These are phyloP conservation scores for Mycosphaerella sp. DNA, from an alignment of 2,329 filamentous ascomycete species.

Conservation along the genomic window DNA sequence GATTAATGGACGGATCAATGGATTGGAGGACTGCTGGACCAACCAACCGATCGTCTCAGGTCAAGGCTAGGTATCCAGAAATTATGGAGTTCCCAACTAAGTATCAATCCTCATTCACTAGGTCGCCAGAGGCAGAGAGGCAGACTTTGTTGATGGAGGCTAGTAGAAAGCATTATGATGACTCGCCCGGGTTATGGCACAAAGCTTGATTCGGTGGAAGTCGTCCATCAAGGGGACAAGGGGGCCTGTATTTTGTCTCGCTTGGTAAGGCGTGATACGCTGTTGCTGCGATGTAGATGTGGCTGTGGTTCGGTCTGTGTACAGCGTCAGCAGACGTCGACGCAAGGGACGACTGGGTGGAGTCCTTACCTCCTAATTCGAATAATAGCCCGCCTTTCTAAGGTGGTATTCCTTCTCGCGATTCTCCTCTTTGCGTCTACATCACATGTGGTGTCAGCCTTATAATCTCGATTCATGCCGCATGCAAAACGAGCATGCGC, in stretches of 20 bases:
- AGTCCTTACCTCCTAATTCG: slow-evolving; percentile 18
- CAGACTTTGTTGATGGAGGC: no score
- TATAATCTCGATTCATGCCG: not conserved
- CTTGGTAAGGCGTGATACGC: slow-evolving; percentile 3
- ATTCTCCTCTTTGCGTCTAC: slow-evolving; percentile 16
- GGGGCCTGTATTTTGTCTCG: not conserved
- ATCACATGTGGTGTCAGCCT: not conserved
- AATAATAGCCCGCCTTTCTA: slow-evolving; percentile 18
- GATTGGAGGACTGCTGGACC: not conserved
- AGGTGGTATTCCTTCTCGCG: slow-evolving; percentile 11
- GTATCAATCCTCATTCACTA: not conserved
- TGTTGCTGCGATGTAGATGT: slow-evolving; percentile 7
- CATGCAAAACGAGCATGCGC: not conserved
- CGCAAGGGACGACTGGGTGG: not conserved
- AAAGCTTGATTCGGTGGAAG: not conserved
- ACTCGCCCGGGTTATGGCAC: not conserved
- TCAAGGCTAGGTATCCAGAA: not conserved
- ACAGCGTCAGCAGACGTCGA: not conserved
- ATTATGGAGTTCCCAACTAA: not conserved
- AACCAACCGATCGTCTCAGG: no score
- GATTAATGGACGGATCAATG: not conserved
- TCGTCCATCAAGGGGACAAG: not conserved
- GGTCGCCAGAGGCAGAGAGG: no score
- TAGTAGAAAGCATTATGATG: not conserved
- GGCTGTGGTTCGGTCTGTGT: slow-evolving; percentile 5